These are phyloP conservation scores for Triglochin maritima DNA, from an alignment of 106 monocot genomes.

Conservation along the genomic window DNA sequence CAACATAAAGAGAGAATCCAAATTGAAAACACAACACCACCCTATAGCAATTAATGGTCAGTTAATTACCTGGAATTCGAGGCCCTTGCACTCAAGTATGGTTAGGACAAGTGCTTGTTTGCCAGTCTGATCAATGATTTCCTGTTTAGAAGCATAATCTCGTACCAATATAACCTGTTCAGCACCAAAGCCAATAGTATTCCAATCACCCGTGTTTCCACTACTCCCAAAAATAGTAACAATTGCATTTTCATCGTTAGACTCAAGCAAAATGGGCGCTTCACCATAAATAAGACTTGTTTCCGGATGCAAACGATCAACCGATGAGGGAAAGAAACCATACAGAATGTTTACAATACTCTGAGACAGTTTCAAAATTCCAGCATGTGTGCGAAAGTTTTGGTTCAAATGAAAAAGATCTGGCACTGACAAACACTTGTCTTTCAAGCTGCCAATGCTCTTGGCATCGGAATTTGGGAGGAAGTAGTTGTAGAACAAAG, in stretches of 20 bases:
- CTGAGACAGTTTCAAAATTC: conserved; percentile 48
- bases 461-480: neutral
- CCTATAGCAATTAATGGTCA: neutral
- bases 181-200: conserved; percentile 44
- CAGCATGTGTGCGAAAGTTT: conserved; percentile 65
- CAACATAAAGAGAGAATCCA: neutral
- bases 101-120: conserved; percentile 60
- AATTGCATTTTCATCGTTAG: conserved; percentile 47
- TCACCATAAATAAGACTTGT: conserved; percentile 52
- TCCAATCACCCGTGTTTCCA: neutral
- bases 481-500: conserved; percentile 46
- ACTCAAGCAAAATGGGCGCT: conserved; percentile 46
- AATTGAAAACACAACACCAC: neutral
- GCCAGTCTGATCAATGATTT: conserved; percentile 24
- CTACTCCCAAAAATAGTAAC: conserved; percentile 41
- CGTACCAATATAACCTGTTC: conserved; percentile 66
- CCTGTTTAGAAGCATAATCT: conserved; percentile 26
- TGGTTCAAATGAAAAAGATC: conserved; percentile 43
- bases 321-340: conserved; percentile 32
- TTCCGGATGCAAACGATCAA: conserved; percentile 49
- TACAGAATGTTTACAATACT: conserved; percentile 47
- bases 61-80: conserved; percentile 58
- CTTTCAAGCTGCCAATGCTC: neutral
- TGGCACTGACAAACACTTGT: conserved; percentile 4
- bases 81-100: conserved; percentile 62